Percentiles rank a stretch among this genome's conserved stretches.
Conservation (phyloP, 75 land plant species). For the Cryptomeria japonica region DNA sequence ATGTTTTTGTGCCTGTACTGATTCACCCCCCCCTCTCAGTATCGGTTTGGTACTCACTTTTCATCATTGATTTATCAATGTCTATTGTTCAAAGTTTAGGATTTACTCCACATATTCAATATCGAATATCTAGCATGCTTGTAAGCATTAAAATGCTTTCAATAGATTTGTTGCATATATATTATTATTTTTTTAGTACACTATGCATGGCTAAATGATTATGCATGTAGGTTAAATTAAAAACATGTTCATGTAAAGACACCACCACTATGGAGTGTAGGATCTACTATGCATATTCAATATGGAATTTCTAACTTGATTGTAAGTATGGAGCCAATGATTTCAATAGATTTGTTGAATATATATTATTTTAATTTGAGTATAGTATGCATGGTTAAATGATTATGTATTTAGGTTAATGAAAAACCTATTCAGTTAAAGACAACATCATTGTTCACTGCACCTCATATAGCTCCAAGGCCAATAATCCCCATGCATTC, state of each 20-base stretch:
- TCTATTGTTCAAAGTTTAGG: slow-evolving; percentile 81
- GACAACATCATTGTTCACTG: slow-evolving; percentile 58
- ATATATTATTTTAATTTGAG: not conserved
- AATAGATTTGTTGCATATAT: not conserved
- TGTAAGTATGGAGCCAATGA: slow-evolving; percentile 37
- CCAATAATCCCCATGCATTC: slow-evolving; percentile 74
- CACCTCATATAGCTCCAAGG: slow-evolving; percentile 78
- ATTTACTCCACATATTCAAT: slow-evolving; percentile 77
- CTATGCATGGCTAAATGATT: too few species aligned
- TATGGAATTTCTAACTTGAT: slow-evolving; percentile 97
- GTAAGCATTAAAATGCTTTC: slow-evolving; percentile 37
- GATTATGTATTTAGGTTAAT: slow-evolving; percentile 42
- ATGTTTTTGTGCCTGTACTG: too few species aligned
- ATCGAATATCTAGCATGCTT: slow-evolving; percentile 96
- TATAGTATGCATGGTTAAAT: not conserved
- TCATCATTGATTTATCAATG: too few species aligned
- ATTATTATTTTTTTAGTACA: not conserved
- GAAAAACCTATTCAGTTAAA: slow-evolving; percentile 76
- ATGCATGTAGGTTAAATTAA: too few species aligned
- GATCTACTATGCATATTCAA: slow-evolving; percentile 77
- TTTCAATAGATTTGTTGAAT: not conserved
- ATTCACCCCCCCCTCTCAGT: too few species aligned
- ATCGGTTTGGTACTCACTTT: too few species aligned
- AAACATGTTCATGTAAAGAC: too few species aligned
- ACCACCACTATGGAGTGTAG: slow-evolving; percentile 44